A percentile compares a stretch with the other conserved stretches of the same genome.
Evolutionary conservation across 345 rosid species (phyloP).

Genomic region (Zanthoxylum bungeanum): DNA sequence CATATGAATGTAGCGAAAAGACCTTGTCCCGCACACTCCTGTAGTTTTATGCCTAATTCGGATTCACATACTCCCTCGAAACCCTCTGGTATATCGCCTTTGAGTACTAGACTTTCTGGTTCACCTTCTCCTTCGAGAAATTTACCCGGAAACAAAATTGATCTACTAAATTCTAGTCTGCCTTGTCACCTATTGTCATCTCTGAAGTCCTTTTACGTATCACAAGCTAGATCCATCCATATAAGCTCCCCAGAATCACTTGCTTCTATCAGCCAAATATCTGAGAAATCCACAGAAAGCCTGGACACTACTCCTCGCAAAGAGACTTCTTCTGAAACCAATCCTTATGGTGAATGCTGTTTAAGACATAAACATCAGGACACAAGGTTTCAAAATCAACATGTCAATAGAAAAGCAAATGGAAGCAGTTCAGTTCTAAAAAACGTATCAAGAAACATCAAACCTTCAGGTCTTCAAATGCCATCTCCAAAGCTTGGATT

Average conservation of each 20-base stretch:
- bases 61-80: conserved; percentile 1
- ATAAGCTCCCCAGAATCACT: conserved; percentile 24
- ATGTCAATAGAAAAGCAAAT: not conserved
- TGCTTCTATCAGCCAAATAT: conserved; percentile 11
- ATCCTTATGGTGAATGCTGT: not conserved
- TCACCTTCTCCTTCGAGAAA: conserved; percentile 23
- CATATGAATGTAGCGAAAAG: conserved; percentile 16
- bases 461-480: conserved; percentile 38
- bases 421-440: conserved; percentile 5
- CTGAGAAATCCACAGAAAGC: not conserved
- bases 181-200: conserved; percentile 11
- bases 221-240: conserved; percentile 23
- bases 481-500: conserved; percentile 51
- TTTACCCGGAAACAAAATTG: conserved; percentile 10
- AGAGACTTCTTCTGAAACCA: conserved; percentile 7
- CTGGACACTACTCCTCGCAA: not conserved
- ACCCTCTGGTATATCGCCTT: conserved; percentile 23
- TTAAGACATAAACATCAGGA: conserved; percentile 12
- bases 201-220: conserved; percentile 17
- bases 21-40: conserved; percentile 21
- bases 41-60: conserved; percentile 8
- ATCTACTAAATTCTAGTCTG: conserved; percentile 15
- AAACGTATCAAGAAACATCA: conserved; percentile 13
- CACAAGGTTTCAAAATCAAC: conserved; percentile 2
- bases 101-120: conserved; percentile 7